Evolutionary conservation across 805 yeast genomes (phyloP).

Genomic region (Saccharomyces cerevisiae): DNA sequence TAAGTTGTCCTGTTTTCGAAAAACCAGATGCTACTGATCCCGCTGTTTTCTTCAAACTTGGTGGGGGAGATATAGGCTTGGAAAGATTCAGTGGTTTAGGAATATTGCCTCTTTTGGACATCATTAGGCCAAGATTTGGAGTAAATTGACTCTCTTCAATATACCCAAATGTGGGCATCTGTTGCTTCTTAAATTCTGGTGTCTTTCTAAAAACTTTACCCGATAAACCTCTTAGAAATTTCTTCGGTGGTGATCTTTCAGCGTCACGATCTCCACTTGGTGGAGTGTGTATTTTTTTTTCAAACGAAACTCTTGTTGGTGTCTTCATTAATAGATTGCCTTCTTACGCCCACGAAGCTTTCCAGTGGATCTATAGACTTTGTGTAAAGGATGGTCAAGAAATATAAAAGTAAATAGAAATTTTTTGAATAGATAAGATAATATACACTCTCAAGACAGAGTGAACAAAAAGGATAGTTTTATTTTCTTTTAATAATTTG

Average conservation of each 20-base stretch:
- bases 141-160: conserved; percentile 4
- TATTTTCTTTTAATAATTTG: neutral
- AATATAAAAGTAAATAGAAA: neutral
- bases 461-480: neutral
- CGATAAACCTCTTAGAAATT: conserved; percentile 22
- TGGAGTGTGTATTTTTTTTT: conserved; percentile 28
- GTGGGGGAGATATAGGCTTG: conserved; percentile 21
- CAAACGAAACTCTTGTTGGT: conserved; percentile 9
- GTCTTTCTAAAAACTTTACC: conserved; percentile 21
- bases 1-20: neutral
- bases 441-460: neutral
- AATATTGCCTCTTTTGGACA: conserved; percentile 12
- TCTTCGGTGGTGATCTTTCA: conserved; percentile 10
- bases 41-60: conserved; percentile 11
- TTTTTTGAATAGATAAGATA: neutral
- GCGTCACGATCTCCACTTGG: conserved; percentile 23
- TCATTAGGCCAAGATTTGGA: conserved; percentile 4
- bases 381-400: neutral
- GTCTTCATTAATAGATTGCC: conserved; percentile 8
- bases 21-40: neutral
- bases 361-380: neutral
- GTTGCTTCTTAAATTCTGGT: conserved; percentile 7
- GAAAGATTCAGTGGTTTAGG: conserved; percentile 19
- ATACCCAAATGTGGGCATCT: conserved; percentile 1
- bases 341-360: neutral